A percentile compares a stretch with the other conserved stretches of the same genome.
phyloP scores from a whole-genome alignment of 1,284 basidiomycete species.

The Ceratobasidium sp. region DNA sequence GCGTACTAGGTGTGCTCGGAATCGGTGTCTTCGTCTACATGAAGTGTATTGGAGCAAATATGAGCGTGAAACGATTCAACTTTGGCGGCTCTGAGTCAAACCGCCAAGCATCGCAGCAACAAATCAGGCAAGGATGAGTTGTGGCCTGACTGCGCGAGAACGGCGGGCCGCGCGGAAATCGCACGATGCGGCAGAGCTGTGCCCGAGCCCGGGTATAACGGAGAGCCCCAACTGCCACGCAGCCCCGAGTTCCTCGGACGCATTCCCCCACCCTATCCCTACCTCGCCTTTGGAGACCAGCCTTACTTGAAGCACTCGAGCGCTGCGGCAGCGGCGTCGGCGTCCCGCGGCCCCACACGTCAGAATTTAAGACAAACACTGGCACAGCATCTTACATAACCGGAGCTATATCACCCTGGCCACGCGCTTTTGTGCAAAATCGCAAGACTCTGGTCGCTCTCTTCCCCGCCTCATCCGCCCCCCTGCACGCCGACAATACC shows the following conservation, averaged over 20 bases:
- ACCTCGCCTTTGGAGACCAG: no score
- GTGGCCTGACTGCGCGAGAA: not conserved
- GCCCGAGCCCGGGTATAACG: not conserved
- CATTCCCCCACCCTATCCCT: no score
- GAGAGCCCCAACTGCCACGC: not conserved
- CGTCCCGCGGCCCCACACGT: not conserved
- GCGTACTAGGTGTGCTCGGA: slow-evolving; percentile 22
- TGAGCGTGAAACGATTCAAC: no score
- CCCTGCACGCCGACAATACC: not conserved
- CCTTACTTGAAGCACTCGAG: no score
- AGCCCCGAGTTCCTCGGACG: not conserved
- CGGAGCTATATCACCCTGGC: not conserved
- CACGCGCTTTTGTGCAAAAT: slow-evolving; percentile 14
- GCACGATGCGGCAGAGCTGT: not conserved
- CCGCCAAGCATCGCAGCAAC: no score
- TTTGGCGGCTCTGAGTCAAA: no score
- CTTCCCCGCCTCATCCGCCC: not conserved
- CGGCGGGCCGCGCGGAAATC: not conserved
- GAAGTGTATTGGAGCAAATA: no score
- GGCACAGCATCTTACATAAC: not conserved
- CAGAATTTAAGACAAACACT: not conserved
- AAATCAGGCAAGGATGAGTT: no score
- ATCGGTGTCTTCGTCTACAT: no score
- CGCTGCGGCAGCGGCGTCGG: not conserved
- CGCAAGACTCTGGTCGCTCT: not conserved